Base-by-base conservation (phyloP, 305 asterid species). In the Fraxinus baroniana region DNA sequence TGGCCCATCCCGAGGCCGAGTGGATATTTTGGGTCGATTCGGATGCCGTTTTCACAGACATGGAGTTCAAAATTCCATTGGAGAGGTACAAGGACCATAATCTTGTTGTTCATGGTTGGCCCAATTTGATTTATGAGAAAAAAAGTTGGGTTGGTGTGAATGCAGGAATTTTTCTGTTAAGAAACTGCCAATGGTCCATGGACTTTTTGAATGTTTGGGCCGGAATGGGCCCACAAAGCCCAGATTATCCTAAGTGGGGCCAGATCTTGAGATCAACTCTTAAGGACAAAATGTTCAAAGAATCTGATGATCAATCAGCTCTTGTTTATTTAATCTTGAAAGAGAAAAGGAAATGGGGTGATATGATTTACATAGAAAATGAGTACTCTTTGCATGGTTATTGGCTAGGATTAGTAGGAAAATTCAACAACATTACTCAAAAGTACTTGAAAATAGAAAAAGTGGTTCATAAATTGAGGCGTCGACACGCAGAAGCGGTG, bases 131-230 rank as follows among this genome's bases (percentile, higher is more conserved):
- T 20, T 86, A 86, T 84, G 83, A 88, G 86, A 84, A 93, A 60
- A 89, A 80, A 85, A 93, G 93, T 83, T 93, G 98, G 98, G 92
- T 93, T 0, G 84, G 92, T 0, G 79, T 91, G 0, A 91, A 92
- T 44, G 94, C 98, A 0, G 98, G 98, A 0, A 88, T 91, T 72
- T 91, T 93, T 6, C 80, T 93, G 80, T 87, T 93, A 0, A 75
- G 98, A n/a, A 93, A 93, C 68, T 93, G 98, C 10, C 94, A 89
- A 33, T 93, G 98, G 98, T 84, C 98, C 15, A 87, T 94, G 93
- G 90, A 90, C 3, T 90, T 94, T 52, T 15, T 94, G 74, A 90
- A 91, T 2, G 89, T 77, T 32, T 94, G 98, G 98, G 97, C 93
- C 4, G 26, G 52, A 1, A 92, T 94, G 93, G 94, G 97, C 49